Base-by-base conservation (phyloP, 2,329 filamentous ascomycete genomes). In the Phyllosticta paracitricarpa region DNA sequence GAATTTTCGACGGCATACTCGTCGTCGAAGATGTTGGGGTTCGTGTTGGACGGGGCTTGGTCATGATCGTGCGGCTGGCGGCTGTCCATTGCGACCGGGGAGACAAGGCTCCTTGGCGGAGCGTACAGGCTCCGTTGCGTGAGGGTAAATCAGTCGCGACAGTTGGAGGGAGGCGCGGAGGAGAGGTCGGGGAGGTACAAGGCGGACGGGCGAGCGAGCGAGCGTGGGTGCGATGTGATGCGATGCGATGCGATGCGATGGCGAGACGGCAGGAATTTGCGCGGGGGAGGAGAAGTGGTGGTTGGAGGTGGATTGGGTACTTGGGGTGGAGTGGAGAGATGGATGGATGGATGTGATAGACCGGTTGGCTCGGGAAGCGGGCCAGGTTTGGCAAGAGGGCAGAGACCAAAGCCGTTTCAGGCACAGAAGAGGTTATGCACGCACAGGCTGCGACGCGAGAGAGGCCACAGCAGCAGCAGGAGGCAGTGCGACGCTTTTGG, bases 11-110 rank as follows among this genome's bases (percentile, higher is more conserved):
- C 67, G 64, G 77, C 78, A 65, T 73, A 75, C 63, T 79, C 76
- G 67, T 81, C 78, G 68, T 76, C 77, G 65, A 81, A 80, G 61
- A 80, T 73, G 68, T 81, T 73, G 58, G 70, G 67, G 62, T 72
- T 74, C 62, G 57, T 64, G 63, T 71, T 72, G 52, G 56, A 66
- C 57, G 67, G 67, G 58, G 30, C 40, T 64, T 66, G 66, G 67
- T 69, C 66, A 61, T 68, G 64, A 66, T 69, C 65, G 68, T 66
- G 65, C 63, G 65, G 69, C 64, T 68, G 71, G 65, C 70, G 72
- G 68, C 71, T 69, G 57, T 73, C 69, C 74, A 76, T 76, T 59
- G 69, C 72, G 70, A 66, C 65, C 64, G 62, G 57, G 53, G 53
- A 56, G 40, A 53, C 30, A 57, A 56, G 61, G 30, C 61, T 62